Conservation (phyloP, 345 rosid genomes). For the Hypericum perforatum region DNA sequence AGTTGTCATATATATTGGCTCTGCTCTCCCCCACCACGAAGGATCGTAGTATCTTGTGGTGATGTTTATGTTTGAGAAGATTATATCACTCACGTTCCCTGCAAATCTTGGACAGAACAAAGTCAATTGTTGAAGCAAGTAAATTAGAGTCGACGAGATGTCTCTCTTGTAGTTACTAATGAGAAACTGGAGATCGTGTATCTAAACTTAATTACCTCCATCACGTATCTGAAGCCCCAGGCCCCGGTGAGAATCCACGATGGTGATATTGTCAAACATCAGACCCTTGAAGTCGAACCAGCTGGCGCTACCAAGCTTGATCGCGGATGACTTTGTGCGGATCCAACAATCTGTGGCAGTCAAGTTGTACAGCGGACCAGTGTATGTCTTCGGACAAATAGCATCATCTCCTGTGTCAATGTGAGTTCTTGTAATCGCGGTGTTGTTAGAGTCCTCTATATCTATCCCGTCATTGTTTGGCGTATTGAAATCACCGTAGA, state of each 20-base stretch:
- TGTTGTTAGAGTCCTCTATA: conserved; percentile 76
- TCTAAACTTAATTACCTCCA: conserved; percentile 47
- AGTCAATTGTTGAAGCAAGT: too few relatives aligned
- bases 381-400: conserved; percentile 75
- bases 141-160: too few relatives aligned
- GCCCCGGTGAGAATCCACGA: conserved; percentile 80
- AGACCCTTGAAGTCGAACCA: conserved; percentile 63
- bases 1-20: conserved; percentile 81
- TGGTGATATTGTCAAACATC: conserved; percentile 70
- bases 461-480: conserved; percentile 94
- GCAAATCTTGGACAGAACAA: conserved; percentile 17
- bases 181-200: too few relatives aligned
- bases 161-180: too few relatives aligned
- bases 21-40: conserved; percentile 96
- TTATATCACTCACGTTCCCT: conserved; percentile 73
- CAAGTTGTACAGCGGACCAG: conserved; percentile 57
- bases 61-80: conserved; percentile 78
- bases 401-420: conserved; percentile 94
- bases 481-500: conserved; percentile 72
- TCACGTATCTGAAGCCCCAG: conserved; percentile 81
- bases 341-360: conserved; percentile 82
- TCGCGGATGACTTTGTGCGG: conserved; percentile 80
- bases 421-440: conserved; percentile 53
- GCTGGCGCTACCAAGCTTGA: conserved; percentile 92
- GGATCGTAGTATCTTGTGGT: conserved; percentile 79